Conservation (phyloP, 2,329 filamentous ascomycete genomes). For the Nectriaceae sp. region DNA sequence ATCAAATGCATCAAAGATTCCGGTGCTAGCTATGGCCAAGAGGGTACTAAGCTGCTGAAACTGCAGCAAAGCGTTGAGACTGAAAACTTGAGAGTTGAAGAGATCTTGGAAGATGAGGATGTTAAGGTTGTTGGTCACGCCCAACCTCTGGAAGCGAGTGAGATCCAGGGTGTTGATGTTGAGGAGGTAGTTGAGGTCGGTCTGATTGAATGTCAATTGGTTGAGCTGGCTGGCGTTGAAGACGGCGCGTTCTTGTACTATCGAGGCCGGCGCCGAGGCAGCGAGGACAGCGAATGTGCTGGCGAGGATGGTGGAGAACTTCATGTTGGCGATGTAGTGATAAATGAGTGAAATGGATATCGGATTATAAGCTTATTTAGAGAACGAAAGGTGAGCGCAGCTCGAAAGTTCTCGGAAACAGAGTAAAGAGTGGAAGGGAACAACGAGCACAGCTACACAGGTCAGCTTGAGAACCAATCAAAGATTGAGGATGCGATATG, state of each 20-base stretch:
- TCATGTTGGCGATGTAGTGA: conserved; percentile 45
- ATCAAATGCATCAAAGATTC: conserved; percentile 33
- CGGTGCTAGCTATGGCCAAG: conserved; percentile 33
- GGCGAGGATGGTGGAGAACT: conserved; percentile 47
- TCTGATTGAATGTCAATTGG: conserved; percentile 40
- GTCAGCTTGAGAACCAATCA: too few relatives aligned
- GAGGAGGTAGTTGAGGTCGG: conserved; percentile 49
- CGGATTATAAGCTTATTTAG: conserved; percentile 24
- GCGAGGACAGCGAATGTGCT: conserved; percentile 47
- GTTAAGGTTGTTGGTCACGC: conserved; percentile 48
- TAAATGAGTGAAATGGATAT: conserved; percentile 19
- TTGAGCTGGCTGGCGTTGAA: conserved; percentile 44
- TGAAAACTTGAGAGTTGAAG: conserved; percentile 43
- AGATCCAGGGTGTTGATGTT: conserved; percentile 49
- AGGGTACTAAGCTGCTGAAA: conserved; percentile 44
- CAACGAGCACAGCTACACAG: too few relatives aligned
- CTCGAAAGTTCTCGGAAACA: too few relatives aligned
- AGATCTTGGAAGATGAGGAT: conserved; percentile 43
- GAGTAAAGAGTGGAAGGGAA: too few relatives aligned
- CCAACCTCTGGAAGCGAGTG: conserved; percentile 40
- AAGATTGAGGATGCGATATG: too few relatives aligned
- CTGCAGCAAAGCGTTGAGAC: conserved; percentile 42
- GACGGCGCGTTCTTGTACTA: conserved; percentile 39
- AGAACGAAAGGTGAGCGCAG: conserved; percentile 10
- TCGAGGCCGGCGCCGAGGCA: conserved; percentile 45